Percentiles rank a stretch among this genome's conserved stretches.
Evolutionary conservation across 1,139 yeast species (phyloP).

Genomic region (Entelexis sorbosivorans): DNA sequence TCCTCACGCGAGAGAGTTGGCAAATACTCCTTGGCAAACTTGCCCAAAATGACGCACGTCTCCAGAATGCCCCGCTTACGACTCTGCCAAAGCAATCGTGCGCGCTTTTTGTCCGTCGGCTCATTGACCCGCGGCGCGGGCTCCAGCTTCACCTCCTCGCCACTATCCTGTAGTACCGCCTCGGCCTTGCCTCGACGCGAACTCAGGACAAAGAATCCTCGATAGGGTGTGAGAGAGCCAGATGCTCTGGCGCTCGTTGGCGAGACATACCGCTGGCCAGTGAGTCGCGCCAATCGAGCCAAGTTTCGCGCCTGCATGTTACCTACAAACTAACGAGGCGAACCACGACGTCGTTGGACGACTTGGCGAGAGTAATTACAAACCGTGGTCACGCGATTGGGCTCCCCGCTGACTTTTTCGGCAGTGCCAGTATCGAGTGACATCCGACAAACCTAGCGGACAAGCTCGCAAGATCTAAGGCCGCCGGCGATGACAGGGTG

Average conservation of each 20-base stretch:
- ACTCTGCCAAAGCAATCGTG: slow-evolving; percentile 80
- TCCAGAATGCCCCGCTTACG: slow-evolving; percentile 93
- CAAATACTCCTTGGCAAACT: slow-evolving; percentile 72
- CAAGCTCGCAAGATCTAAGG: no score
- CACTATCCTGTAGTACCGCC: slow-evolving; percentile 13
- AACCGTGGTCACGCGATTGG: neutral
- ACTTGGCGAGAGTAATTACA: neutral
- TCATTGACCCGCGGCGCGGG: slow-evolving; percentile 73
- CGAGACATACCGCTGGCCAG: neutral
- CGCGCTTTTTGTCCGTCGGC: slow-evolving; percentile 62
- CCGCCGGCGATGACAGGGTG: neutral
- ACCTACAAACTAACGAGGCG: no score
- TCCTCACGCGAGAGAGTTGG: slow-evolving; percentile 49
- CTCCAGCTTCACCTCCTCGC: slow-evolving; percentile 39
- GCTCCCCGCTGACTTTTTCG: neutral
- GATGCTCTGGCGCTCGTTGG: neutral
- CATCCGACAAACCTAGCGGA: no score
- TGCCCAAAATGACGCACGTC: slow-evolving; percentile 71
- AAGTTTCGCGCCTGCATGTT: neutral
- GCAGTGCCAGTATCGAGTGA: neutral
- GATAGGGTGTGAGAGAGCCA: neutral
- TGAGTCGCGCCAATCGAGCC: neutral
- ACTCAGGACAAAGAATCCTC: neutral
- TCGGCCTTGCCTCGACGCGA: slow-evolving; percentile 8
- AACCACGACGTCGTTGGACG: no score